A percentile compares a stretch with the other conserved stretches of the same genome.
phyloP scores from a whole-genome alignment of 192 early-diverging fungal species.

The Pecoramyces ruminantium region DNA sequence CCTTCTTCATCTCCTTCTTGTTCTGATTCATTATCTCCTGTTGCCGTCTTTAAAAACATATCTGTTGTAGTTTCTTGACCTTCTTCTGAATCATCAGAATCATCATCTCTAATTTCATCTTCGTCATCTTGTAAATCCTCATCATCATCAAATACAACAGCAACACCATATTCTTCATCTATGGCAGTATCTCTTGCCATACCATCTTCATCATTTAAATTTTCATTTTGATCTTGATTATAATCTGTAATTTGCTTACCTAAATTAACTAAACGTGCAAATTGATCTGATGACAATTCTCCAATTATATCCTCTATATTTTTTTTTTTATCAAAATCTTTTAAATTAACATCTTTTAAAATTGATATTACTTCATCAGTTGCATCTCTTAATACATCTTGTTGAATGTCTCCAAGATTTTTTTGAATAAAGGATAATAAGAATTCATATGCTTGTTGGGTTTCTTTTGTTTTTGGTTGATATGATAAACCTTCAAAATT shows the following conservation, averaged over 20 bases:
- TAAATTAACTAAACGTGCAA: conserved; percentile 76
- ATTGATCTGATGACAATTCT: conserved; percentile 53
- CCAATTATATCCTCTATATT: conserved; percentile 64
- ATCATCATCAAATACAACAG: conserved; percentile 91
- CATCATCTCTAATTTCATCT: conserved; percentile 11
- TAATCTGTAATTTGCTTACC: conserved; percentile 94
- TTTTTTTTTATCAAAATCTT: conserved; percentile 78
- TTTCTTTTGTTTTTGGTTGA: conserved; percentile 79
- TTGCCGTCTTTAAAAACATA: conserved; percentile 1
- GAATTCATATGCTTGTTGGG: conserved; percentile 70
- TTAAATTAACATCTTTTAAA: conserved; percentile 65
- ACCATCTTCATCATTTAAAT: conserved; percentile 35
- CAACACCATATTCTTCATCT: conserved; percentile 82
- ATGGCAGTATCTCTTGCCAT: conserved; percentile 20
- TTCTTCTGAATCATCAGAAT: conserved; percentile 11
- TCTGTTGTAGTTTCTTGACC: conserved; percentile 5
- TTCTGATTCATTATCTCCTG: conserved; percentile 3
- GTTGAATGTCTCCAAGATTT: conserved; percentile 72
- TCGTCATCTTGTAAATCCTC: conserved; percentile 71
- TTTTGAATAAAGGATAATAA: conserved; percentile 67
- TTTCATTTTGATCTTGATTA: conserved; percentile 24
- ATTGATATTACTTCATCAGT: conserved; percentile 68
- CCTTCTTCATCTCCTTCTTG: conserved; percentile 1
- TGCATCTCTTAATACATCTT: conserved; percentile 77
- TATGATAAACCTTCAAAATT: conserved; percentile 42